A percentile compares a stretch with the other conserved stretches of the same genome.
phyloP scores from a whole-genome alignment of 2,329 filamentous ascomycete genomes.

The Colletotrichum acutatum region DNA sequence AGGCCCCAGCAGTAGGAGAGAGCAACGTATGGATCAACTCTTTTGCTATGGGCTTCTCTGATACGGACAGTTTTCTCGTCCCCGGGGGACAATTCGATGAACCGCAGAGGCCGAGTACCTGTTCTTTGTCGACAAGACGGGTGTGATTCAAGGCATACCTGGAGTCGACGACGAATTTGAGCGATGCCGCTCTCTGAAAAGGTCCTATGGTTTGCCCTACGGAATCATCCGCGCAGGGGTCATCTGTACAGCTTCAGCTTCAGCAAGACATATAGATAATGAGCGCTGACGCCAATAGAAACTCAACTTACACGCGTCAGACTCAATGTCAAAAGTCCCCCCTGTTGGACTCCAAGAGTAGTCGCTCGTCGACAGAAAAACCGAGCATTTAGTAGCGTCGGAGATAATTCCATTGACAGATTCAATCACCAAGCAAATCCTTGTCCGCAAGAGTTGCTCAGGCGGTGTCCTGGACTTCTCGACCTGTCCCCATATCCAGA shows the following conservation, averaged over 20 bases:
- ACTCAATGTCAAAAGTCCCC: not conserved
- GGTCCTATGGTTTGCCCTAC: not conserved
- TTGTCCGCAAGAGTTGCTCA: not conserved
- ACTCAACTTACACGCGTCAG: not conserved
- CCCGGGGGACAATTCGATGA: not conserved
- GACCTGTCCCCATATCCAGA: not conserved
- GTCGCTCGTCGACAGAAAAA: not conserved
- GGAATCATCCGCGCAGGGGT: not conserved
- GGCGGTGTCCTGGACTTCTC: not conserved
- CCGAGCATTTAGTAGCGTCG: not conserved
- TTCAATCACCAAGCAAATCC: not conserved
- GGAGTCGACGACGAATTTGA: not conserved
- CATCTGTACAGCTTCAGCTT: not conserved
- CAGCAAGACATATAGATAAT: not conserved
- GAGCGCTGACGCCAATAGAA: not conserved
- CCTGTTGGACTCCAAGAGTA: not conserved
- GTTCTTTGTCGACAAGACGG: not conserved
- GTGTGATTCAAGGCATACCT: not conserved
- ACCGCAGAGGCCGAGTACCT: not conserved
- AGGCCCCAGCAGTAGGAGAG: not conserved
- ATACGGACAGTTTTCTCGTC: not conserved
- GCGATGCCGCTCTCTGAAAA: not conserved
- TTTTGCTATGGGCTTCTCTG: not conserved
- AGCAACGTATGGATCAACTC: not conserved
- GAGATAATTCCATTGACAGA: not conserved